Evolutionary conservation across 2,329 filamentous ascomycete species (phyloP).

Genomic region (Ceratocystiopsis sp.): DNA sequence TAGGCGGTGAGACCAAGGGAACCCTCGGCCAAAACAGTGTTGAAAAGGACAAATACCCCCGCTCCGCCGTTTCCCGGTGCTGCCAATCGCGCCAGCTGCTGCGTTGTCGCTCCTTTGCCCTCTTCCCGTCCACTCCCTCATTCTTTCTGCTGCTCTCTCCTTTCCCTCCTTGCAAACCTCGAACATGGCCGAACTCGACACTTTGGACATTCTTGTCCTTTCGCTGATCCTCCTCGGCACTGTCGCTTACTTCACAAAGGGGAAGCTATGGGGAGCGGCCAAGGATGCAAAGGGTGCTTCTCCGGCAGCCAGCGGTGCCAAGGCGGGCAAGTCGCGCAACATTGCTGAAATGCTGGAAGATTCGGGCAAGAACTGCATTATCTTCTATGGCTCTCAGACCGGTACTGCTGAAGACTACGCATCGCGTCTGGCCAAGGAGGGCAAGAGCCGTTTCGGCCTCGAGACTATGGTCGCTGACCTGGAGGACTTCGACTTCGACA

Average conservation of each 20-base stretch:
- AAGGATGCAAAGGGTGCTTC: slow-evolving; percentile 72
- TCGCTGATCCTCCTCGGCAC: slow-evolving; percentile 71
- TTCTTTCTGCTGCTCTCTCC: not conserved
- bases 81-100: no score
- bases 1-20: no score
- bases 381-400: slow-evolving; percentile 97
- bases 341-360: slow-evolving; percentile 95
- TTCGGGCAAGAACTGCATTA: slow-evolving; percentile 87
- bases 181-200: slow-evolving; percentile 86
- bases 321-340: slow-evolving; percentile 73
- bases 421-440: slow-evolving; percentile 89
- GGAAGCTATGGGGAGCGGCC: slow-evolving; percentile 74
- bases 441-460: slow-evolving; percentile 85
- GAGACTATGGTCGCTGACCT: slow-evolving; percentile 98
- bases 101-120: not conserved
- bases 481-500: slow-evolving; percentile 95
- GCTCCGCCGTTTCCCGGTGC: not conserved
- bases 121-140: not conserved
- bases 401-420: slow-evolving; percentile 98
- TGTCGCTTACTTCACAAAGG: slow-evolving; percentile 93
- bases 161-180: not conserved
- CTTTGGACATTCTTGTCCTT: slow-evolving; percentile 86
- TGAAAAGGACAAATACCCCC: no score
- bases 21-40: no score
- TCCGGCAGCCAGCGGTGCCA: slow-evolving; percentile 50